Evolutionary conservation across 805 yeast species (phyloP), one percentile per base, ranked within the genome.

Genomic region (Candida coquimbonensis): DNA sequence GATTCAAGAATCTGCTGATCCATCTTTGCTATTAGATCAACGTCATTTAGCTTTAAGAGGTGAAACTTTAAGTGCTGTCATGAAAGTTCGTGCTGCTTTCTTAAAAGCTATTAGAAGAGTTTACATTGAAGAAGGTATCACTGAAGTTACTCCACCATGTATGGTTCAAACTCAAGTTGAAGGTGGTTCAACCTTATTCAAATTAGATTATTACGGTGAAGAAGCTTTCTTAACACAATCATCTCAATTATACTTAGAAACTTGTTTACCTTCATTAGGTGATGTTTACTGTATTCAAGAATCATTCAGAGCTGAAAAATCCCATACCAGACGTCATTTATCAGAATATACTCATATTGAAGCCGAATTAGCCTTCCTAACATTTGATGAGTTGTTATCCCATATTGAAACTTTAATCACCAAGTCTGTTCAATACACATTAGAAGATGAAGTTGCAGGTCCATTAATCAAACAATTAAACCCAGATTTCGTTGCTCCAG

Each of bases 121-220:
- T 48, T 91, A 77, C 63, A 72, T 64, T 24, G 93, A 87, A 60
- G 87, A 83, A 69, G 76, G 78, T 32, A 61, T 90, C 43, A 70
- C 80, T 31, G 99, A 93, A 74, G 96, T 95, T 49, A 93, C 98
- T 36, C 97, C 99, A 39, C 99, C 99, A 61, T 90, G 98, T 70
- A 93, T 93, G 98, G 99, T 93, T 46, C 99, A 93, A 72, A 90
- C 96, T 36, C 98, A 93, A 74, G 99, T 93, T 49, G 99, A 93
- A 72, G 99, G 99, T 65, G 99, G 99, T 45, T 86, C 97, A 36
- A 93, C 99, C 16, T 74, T 93, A 62, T 93, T 93, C 75, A 81
- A 83, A 60, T 73, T 93, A 72, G 85, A 87, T 66, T 93, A 95
- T 74, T 93, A 93, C 65, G 98, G 96, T 45, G 95, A 93, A 72